Base-by-base conservation (phyloP, 2,329 filamentous ascomycete genomes). In the Erysiphe neolycopersici region DNA sequence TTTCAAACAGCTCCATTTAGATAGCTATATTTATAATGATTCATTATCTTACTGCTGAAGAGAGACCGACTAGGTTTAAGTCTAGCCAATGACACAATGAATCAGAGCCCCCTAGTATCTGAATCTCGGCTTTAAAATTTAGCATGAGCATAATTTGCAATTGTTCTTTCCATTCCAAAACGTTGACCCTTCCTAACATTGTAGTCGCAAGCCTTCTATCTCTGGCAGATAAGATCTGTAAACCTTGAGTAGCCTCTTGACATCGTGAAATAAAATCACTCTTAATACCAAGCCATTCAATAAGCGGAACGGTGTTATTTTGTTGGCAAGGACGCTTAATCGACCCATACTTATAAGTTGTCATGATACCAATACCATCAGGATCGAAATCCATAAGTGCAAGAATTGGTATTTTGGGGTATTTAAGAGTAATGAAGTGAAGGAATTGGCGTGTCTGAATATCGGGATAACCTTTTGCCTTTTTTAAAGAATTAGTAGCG, bases 391-490 rank as follows among this genome's bases (percentile, higher is more conserved):
- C 82, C 1, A 80, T 67, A 0, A 89, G 61, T 0, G 66, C 70
- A 43, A 71, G 66, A 6, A 81, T 68, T 1, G 71, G 68, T 18
- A 78, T 57, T 0, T 58, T 54, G 0, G 69, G 67, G 17, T 60
- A 61, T 9, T 56, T 57, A 0, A 51, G 55, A 33, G 68, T 64
- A 1, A 83, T 44, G 12, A 63, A 55, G 37, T 65, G 64, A 1
- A 87, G 60, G 43, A 87, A 75, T 14, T 65, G 64, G 8, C 78
- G 65, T 0, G 79, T 83, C 1, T 68, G 66, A 41, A 87, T 61
- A 51, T 89, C 82, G 0, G 82, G 80, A 53, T 83, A 89, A 1
- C 82, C 82, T 63, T 85, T 89, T 0, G 73, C 81, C 76, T 83
- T 43, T 13, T 12, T 22, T 5, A n/a, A 22, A 22, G 6, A n/a